Percentiles rank a stretch among this genome's conserved stretches.
These are phyloP conservation scores for Monilinia vaccinii-corymbosi DNA, from an alignment of 2,329 filamentous ascomycete genomes.

Conservation along the genomic window DNA sequence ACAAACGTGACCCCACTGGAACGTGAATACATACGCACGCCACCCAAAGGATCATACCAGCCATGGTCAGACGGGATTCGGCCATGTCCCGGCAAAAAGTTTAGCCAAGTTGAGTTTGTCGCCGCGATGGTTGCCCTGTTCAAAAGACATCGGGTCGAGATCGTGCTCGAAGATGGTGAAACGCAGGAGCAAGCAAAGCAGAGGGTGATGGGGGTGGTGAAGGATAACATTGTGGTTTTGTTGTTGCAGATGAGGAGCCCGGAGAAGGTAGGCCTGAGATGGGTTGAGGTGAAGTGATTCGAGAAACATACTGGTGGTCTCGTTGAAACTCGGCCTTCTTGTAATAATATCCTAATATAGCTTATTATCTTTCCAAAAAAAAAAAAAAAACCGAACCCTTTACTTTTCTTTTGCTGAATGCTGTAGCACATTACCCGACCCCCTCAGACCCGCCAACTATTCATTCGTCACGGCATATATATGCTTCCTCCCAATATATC, in stretches of 20 bases:
- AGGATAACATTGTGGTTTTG: constrained; percentile 13
- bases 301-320: too few species aligned
- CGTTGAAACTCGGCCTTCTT: too few species aligned
- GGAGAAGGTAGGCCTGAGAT: constrained; percentile 14
- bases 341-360: too few species aligned
- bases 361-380: too few species aligned
- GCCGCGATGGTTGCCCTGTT: constrained; percentile 13
- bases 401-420: too few species aligned
- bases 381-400: too few species aligned
- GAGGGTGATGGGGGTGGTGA: constrained; percentile 12
- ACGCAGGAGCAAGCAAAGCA: background rate
- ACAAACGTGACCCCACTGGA: background rate
- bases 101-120: constrained; percentile 20
- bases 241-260: constrained; percentile 16
- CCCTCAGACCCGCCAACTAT: constrained; percentile 37
- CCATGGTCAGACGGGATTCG: constrained; percentile 15
- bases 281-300: constrained; percentile 9
- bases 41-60: constrained; percentile 11
- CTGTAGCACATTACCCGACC: constrained; percentile 38
- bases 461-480: constrained; percentile 43
- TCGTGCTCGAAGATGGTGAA: background rate
- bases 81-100: constrained; percentile 19
- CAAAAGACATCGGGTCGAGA: constrained; percentile 6
- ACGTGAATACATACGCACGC: background rate
- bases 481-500: constrained; percentile 43